Evolutionary conservation across 306 rosid species (phyloP).

Genomic region (Cicer cuneatum): DNA sequence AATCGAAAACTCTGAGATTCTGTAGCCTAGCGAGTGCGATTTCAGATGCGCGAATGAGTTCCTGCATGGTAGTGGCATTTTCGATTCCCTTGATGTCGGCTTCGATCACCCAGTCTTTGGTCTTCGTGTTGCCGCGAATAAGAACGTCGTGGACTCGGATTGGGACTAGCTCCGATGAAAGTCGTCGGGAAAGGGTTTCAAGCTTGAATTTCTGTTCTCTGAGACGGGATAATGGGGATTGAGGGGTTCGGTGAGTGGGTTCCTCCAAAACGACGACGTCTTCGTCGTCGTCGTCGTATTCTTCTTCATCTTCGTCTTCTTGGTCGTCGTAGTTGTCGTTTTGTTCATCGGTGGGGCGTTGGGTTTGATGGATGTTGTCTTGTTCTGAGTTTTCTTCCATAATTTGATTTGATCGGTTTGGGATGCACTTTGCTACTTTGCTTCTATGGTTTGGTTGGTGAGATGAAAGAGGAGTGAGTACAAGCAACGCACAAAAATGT

Average conservation of each 20-base stretch:
- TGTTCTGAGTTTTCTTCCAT: constrained; percentile 63
- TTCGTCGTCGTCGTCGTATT: constrained; percentile 41
- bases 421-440: constrained; percentile 26
- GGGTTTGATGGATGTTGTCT: constrained; percentile 35
- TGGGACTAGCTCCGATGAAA: constrained; percentile 66
- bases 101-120: constrained; percentile 82
- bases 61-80: constrained; percentile 75
- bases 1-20: constrained; percentile 74
- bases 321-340: constrained; percentile 42
- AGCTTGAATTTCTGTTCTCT: constrained; percentile 59
- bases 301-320: constrained; percentile 47
- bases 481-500: constrained; percentile 19
- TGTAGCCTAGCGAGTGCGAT: constrained; percentile 72
- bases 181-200: constrained; percentile 61
- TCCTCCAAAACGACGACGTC: constrained; percentile 37
- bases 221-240: constrained; percentile 51
- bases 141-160: constrained; percentile 87
- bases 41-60: constrained; percentile 69
- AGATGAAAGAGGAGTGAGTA: not conserved
- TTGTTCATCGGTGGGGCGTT: constrained; percentile 43
- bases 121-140: constrained; percentile 81
- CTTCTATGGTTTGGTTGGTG: constrained; percentile 11
- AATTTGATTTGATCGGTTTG: constrained; percentile 9
- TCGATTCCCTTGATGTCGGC: constrained; percentile 71
- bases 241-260: constrained; percentile 39